Conservation (phyloP, 2,329 filamentous ascomycete genomes). For the Diaporthe citrichinensis region DNA sequence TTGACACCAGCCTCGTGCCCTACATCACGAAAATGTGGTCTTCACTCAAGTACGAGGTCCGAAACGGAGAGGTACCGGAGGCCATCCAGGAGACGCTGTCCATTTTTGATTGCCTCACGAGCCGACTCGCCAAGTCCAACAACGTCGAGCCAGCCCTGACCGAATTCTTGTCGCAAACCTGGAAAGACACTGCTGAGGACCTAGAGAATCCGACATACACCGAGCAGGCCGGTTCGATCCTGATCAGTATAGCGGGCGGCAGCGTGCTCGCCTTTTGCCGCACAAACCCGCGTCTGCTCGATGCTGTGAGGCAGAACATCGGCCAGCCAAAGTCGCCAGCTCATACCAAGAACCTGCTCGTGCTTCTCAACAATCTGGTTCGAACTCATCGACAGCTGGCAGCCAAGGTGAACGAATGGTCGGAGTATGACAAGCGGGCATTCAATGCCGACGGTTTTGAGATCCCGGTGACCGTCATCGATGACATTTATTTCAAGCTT, state of each 20-base stretch:
- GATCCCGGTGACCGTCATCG: conserved; percentile 53
- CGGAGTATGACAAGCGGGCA: conserved; percentile 2
- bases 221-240: conserved; percentile 55
- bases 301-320: conserved; percentile 64
- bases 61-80: conserved; percentile 72
- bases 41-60: conserved; percentile 74
- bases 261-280: conserved; percentile 63
- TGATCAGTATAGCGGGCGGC: conserved; percentile 50
- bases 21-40: conserved; percentile 68
- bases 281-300: conserved; percentile 61
- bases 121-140: conserved; percentile 46
- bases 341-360: conserved; percentile 67
- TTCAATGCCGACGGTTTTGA: conserved; percentile 11
- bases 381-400: conserved; percentile 37
- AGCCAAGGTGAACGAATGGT: conserved; percentile 33
- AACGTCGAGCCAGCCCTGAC: conserved; percentile 53
- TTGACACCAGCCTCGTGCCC: conserved; percentile 62
- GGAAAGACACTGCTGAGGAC: conserved; percentile 68
- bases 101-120: conserved; percentile 65
- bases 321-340: conserved; percentile 63
- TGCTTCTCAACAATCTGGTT: conserved; percentile 65
- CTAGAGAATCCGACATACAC: conserved; percentile 65
- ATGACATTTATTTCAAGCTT: conserved; percentile 58
- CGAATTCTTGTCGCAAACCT: conserved; percentile 63
- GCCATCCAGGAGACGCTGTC: conserved; percentile 69